phyloP scores from a whole-genome alignment of 1,139 yeast genomes.

The Cylindricascospora bacillispora region DNA sequence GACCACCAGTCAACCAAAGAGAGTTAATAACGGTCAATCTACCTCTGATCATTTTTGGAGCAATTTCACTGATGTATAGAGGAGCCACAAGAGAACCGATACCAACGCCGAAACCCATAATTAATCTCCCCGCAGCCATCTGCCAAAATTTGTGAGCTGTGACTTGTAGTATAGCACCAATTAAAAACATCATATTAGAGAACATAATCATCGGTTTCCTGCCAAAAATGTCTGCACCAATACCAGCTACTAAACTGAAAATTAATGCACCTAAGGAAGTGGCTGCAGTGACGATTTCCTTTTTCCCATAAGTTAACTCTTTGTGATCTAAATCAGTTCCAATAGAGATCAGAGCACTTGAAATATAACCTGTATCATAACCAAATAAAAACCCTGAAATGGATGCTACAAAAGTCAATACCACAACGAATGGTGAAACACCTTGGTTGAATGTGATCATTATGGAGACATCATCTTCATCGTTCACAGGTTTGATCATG shows the following conservation, averaged over 20 bases:
- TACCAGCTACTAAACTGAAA: constrained; percentile 67
- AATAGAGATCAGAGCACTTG: constrained; percentile 78
- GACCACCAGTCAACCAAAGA: constrained; percentile 64
- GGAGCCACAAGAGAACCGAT: constrained; percentile 88
- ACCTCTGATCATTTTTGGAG: constrained; percentile 87
- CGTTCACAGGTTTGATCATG: constrained; percentile 28
- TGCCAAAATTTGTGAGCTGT: constrained; percentile 75
- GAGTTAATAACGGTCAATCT: constrained; percentile 49
- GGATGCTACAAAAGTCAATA: constrained; percentile 67
- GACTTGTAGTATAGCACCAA: constrained; percentile 77
- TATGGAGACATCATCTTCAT: constrained; percentile 31
- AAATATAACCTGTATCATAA: constrained; percentile 91
- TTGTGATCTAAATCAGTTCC: constrained; percentile 56
- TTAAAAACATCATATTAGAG: constrained; percentile 64
- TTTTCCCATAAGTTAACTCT: constrained; percentile 55
- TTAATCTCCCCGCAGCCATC: constrained; percentile 80
- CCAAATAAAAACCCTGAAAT: constrained; percentile 95
- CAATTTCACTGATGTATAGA: constrained; percentile 77
- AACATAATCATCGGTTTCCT: constrained; percentile 69
- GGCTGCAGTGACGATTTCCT: constrained; percentile 87
- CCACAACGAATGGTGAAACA: constrained; percentile 53
- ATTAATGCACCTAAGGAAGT: constrained; percentile 86
- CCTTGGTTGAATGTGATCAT: constrained; percentile 32
- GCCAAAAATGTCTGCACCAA: constrained; percentile 69
- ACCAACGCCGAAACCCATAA: constrained; percentile 95